Evolutionary conservation across 257 asterid genomes (phyloP).

Genomic region (Solanum paucissectum): DNA sequence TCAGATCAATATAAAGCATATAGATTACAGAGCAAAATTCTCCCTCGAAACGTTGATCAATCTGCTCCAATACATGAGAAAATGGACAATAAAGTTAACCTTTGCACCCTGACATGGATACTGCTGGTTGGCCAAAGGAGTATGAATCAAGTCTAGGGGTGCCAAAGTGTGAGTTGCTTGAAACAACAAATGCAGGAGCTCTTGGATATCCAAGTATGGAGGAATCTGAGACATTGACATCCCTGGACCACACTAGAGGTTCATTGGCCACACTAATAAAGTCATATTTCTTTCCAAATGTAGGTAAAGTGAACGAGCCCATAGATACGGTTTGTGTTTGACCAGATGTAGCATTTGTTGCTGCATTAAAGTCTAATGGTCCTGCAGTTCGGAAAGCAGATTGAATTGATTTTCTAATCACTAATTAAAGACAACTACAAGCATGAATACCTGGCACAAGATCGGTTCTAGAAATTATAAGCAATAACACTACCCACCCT

Average conservation of each 20-base stretch:
- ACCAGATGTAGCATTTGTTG: background rate
- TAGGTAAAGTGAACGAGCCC: background rate
- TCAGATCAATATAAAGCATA: background rate
- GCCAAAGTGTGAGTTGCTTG: too few relatives aligned
- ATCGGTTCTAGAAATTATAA: background rate
- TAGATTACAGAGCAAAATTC: too few relatives aligned
- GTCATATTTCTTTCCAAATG: background rate
- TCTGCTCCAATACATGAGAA: too few relatives aligned
- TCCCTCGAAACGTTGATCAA: too few relatives aligned
- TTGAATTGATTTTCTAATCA: background rate
- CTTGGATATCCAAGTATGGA: too few relatives aligned
- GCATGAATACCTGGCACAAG: background rate
- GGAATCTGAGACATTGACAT: background rate
- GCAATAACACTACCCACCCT: background rate
- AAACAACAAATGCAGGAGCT: too few relatives aligned
- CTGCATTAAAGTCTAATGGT: background rate
- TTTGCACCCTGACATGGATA: too few relatives aligned
- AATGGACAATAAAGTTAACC: too few relatives aligned
- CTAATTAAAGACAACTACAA: background rate
- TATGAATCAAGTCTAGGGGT: too few relatives aligned
- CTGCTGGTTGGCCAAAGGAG: too few relatives aligned
- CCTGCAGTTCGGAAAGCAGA: background rate
- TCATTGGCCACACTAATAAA: background rate
- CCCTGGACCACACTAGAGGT: background rate
- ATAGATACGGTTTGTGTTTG: background rate